phyloP scores from a whole-genome alignment of 1,284 basidiomycete genomes.

The Tilletia indica region DNA sequence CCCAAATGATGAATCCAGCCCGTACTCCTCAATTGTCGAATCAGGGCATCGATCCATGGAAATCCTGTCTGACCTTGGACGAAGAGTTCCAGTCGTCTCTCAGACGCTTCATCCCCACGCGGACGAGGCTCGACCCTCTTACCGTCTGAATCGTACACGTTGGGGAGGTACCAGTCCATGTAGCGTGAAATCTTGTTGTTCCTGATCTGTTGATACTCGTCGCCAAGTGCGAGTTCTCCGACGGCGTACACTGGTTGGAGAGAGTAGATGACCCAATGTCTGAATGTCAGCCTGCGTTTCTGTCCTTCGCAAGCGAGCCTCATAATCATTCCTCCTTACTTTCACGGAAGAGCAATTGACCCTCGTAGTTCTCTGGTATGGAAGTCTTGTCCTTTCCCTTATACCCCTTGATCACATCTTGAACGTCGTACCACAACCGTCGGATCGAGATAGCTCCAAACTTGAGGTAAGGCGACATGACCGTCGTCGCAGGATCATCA shows the following conservation, averaged over 20 bases:
- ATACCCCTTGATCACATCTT: slow-evolving; percentile 39
- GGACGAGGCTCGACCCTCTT: slow-evolving; percentile 56
- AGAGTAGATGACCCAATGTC: not conserved
- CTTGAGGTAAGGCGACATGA: slow-evolving; percentile 60
- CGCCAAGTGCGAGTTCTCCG: slow-evolving; percentile 57
- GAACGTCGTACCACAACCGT: slow-evolving; percentile 40
- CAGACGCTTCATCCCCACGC: slow-evolving; percentile 56
- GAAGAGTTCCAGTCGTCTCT: slow-evolving; percentile 58
- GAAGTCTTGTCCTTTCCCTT: slow-evolving; percentile 37
- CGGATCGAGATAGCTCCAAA: slow-evolving; percentile 61
- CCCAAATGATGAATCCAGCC: slow-evolving; percentile 59
- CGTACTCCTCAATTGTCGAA: slow-evolving; percentile 60
- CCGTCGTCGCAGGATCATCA: slow-evolving; percentile 48
- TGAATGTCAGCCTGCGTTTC: not conserved
- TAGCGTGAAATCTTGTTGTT: slow-evolving; percentile 58
- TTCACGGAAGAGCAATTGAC: slow-evolving; percentile 59
- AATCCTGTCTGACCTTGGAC: slow-evolving; percentile 60
- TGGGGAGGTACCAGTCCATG: slow-evolving; percentile 59
- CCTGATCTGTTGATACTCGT: slow-evolving; percentile 57
- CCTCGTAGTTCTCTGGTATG: slow-evolving; percentile 40
- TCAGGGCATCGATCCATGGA: slow-evolving; percentile 61
- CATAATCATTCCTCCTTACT: slow-evolving; percentile 26
- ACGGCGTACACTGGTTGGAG: slow-evolving; percentile 56
- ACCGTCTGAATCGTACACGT: slow-evolving; percentile 57
- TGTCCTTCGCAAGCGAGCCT: no score